Evolutionary conservation across 1,284 basidiomycete genomes (phyloP), one percentile per base, ranked within the genome.

Genomic region (Ceratobasidium sp.): DNA sequence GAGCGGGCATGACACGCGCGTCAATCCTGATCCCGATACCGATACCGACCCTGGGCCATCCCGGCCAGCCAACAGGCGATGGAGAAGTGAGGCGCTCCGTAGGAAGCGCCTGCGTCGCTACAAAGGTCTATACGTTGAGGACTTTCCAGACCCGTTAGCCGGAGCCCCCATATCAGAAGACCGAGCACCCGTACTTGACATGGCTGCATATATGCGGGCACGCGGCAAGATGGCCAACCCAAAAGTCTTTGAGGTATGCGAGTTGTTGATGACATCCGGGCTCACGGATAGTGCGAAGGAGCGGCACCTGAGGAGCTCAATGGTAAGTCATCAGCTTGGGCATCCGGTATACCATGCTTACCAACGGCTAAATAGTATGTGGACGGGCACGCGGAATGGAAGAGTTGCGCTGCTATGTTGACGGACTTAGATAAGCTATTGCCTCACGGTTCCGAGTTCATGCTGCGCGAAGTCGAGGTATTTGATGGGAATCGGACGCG

Each of bases 251-350:
- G 66, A 68, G 15, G 48, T 40, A 2, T 48, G 48, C n/a, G 66
- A 68, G 66, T 48, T 68, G 23, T n/a, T 68, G 23, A 33, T 68
- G 66, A 68, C 66, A 13, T 38, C 66, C 3, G 66, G 66, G 4
- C 17, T 68, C 33, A 68, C 48, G 15, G 48, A 68, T 28, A n/a
- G 9, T 4, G 66, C 46, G 4, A 68, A 54, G 50, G 66, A 68
- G 3, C 48, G 66, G 23, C 66, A 54, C 17, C 50, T 68, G 28
- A 28, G 20, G 26, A 68, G 66, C 20, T 38, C 3, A 17, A 6
- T 68, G 13, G 66, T 68, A 54, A 68, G 66, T 48, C 33, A 33
- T 33, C 33, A 33, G 33, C 33, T 33, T 33, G 33, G 33, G 33
- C 33, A 33, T 33, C 33, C 4, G 33, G 33, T 33, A 33, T 33